These are phyloP conservation scores for Annona cherimola DNA, from an alignment of 164 flowering plant genomes.

Conservation along the genomic window DNA sequence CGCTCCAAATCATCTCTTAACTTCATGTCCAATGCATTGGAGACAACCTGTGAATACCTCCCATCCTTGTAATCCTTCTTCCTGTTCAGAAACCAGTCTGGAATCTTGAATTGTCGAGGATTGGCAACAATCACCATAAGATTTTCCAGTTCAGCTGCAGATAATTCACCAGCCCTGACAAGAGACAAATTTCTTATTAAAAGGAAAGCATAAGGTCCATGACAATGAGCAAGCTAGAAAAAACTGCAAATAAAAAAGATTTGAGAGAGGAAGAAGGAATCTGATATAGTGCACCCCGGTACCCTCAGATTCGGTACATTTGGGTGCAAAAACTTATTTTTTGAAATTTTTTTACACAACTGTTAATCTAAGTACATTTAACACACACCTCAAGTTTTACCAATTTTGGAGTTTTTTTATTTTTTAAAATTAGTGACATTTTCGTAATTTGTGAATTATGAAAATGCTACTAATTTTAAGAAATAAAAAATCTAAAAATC, in stretches of 20 bases:
- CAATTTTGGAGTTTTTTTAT: too few species aligned
- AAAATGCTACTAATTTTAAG: too few species aligned
- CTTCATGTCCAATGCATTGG: slow-evolving; percentile 83
- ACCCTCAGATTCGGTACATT: too few species aligned
- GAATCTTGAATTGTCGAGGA: slow-evolving; percentile 27
- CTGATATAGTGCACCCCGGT: too few species aligned
- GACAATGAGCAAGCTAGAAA: background rate
- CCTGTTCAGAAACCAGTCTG: slow-evolving; percentile 23
- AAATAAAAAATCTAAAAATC: too few species aligned
- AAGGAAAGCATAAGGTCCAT: background rate
- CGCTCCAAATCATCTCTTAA: slow-evolving; percentile 82
- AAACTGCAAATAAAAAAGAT: background rate
- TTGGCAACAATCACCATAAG: slow-evolving; percentile 71
- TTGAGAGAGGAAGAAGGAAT: too few species aligned
- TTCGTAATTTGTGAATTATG: too few species aligned
- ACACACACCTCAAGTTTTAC: too few species aligned
- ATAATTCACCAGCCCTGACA: slow-evolving; percentile 63
- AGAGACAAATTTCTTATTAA: background rate
- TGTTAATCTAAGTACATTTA: too few species aligned
- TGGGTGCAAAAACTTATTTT: too few species aligned
- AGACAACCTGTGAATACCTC: slow-evolving; percentile 61
- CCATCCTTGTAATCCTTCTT: slow-evolving; percentile 59
- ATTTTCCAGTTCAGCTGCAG: slow-evolving; percentile 62
- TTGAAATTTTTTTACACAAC: too few species aligned
- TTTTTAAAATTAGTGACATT: too few species aligned